phyloP scores from a whole-genome alignment of 2,329 filamentous ascomycete species.

The Claviceps cyperi region DNA sequence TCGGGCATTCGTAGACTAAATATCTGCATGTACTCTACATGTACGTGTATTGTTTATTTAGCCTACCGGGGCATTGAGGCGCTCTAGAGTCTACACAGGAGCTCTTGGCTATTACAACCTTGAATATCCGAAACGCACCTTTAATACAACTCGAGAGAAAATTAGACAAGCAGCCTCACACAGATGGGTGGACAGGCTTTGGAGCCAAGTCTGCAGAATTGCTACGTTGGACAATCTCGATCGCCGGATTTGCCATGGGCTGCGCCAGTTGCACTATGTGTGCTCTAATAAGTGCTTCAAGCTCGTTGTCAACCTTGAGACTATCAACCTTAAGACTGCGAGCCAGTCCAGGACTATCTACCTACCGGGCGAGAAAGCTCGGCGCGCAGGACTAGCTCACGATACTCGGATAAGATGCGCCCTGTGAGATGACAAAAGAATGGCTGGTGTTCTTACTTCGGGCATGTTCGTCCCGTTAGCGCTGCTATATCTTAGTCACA shows the following conservation, averaged over 20 bases:
- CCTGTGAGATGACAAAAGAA: not conserved
- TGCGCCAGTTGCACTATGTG: not conserved
- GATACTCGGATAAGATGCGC: slow-evolving; percentile 1
- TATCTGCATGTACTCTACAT: not conserved
- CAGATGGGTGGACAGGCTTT: not conserved
- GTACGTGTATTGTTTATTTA: too few relatives aligned
- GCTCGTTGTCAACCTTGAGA: too few relatives aligned
- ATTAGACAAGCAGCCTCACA: not conserved
- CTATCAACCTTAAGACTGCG: too few relatives aligned
- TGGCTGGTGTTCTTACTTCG: not conserved
- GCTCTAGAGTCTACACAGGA: too few relatives aligned
- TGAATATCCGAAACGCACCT: too few relatives aligned
- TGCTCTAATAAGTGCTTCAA: too few relatives aligned
- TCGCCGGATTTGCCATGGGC: not conserved
- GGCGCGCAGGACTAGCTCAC: not conserved
- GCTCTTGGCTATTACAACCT: too few relatives aligned
- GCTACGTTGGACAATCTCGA: not conserved
- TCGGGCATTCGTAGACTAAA: too few relatives aligned
- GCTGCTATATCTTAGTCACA: too few relatives aligned
- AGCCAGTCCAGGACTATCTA: not conserved
- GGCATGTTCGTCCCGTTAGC: not conserved
- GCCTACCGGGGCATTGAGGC: too few relatives aligned
- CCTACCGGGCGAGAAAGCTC: not conserved
- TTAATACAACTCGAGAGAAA: not conserved
- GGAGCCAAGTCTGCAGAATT: not conserved